Evolutionary conservation across 495 filamentous ascomycete genomes (phyloP).

Genomic region (Pyrenula aspistea): DNA sequence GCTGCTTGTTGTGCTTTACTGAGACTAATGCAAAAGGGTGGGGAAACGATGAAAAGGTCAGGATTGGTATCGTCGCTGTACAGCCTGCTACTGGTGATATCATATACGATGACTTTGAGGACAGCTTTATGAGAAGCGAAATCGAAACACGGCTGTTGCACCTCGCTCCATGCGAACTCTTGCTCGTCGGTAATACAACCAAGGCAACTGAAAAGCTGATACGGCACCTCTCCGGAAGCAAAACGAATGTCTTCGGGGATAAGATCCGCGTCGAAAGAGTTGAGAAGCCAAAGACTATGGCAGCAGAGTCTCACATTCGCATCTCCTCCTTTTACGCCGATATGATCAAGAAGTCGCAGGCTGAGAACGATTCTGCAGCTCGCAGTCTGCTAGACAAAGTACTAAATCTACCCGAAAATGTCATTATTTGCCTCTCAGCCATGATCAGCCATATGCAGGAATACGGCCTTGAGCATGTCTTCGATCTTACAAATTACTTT

Average conservation of each 20-base stretch:
- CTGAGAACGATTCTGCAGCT: conserved; percentile 31
- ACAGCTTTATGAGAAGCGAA: conserved; percentile 96
- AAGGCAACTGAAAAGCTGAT: conserved; percentile 91
- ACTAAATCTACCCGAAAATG: conserved; percentile 68
- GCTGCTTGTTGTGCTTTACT: conserved; percentile 87
- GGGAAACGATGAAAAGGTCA: conserved; percentile 86
- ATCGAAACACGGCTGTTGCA: conserved; percentile 90
- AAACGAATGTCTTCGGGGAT: conserved; percentile 89
- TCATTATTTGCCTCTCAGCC: conserved; percentile 84
- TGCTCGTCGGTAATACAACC: conserved; percentile 89
- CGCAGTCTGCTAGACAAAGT: conserved; percentile 71
- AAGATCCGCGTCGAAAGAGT: conserved; percentile 72
- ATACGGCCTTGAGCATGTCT: conserved; percentile 92
- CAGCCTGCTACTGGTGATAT: conserved; percentile 94
- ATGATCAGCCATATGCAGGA: conserved; percentile 94
- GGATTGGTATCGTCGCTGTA: conserved; percentile 87
- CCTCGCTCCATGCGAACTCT: conserved; percentile 88
- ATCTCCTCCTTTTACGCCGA: conserved; percentile 90
- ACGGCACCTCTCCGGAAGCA: conserved; percentile 77
- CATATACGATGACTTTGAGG: conserved; percentile 92
- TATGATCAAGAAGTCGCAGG: conserved; percentile 56
- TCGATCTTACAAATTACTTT: conserved; percentile 95
- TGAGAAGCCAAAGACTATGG: conserved; percentile 67
- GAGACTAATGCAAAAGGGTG: conserved; percentile 75
- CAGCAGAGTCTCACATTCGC: conserved; percentile 74